A percentile compares a stretch with the other conserved stretches of the same genome.
phyloP scores from a whole-genome alignment of 2,329 filamentous ascomycete species.

The Alternaria sp. region DNA sequence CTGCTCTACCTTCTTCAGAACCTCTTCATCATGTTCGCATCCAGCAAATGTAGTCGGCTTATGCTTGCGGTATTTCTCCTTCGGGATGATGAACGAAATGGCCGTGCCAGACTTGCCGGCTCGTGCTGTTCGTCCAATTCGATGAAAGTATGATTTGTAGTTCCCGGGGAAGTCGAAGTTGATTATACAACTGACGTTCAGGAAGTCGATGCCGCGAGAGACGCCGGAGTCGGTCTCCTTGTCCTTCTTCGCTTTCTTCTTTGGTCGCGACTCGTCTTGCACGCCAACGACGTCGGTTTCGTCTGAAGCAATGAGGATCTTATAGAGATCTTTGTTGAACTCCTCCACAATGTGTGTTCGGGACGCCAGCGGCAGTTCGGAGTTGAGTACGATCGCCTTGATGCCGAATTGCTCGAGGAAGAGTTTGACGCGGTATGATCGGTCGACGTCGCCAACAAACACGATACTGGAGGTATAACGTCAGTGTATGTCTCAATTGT shows the following conservation, averaged over 20 bases:
- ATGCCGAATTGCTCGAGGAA: constrained; percentile 98
- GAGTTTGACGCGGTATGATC: constrained; percentile 89
- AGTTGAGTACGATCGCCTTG: constrained; percentile 90
- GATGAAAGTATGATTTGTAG: constrained; percentile 93
- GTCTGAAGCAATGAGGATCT: constrained; percentile 96
- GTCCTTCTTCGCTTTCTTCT: constrained; percentile 63
- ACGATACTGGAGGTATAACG: constrained; percentile 62
- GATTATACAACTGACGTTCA: constrained; percentile 80
- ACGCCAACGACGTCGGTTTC: constrained; percentile 83
- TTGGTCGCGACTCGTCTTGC: constrained; percentile 49
- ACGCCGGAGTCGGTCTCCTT: constrained; percentile 83
- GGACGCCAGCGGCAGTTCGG: constrained; percentile 90
- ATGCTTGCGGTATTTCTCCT: constrained; percentile 84
- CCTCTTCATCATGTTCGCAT: constrained; percentile 81
- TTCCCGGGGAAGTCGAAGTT: constrained; percentile 94
- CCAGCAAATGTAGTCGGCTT: constrained; percentile 80
- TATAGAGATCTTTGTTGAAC: constrained; percentile 96
- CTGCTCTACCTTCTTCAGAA: constrained; percentile 78
- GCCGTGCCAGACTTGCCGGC: constrained; percentile 93
- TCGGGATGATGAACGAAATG: constrained; percentile 90
- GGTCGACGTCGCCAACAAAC: constrained; percentile 85
- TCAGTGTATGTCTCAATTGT: neutral
- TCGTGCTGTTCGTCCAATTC: constrained; percentile 90
- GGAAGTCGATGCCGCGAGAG: constrained; percentile 96
- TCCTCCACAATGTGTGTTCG: constrained; percentile 94